phyloP scores from a whole-genome alignment of 805 yeast species.

The Wickerhamiella cacticola region DNA sequence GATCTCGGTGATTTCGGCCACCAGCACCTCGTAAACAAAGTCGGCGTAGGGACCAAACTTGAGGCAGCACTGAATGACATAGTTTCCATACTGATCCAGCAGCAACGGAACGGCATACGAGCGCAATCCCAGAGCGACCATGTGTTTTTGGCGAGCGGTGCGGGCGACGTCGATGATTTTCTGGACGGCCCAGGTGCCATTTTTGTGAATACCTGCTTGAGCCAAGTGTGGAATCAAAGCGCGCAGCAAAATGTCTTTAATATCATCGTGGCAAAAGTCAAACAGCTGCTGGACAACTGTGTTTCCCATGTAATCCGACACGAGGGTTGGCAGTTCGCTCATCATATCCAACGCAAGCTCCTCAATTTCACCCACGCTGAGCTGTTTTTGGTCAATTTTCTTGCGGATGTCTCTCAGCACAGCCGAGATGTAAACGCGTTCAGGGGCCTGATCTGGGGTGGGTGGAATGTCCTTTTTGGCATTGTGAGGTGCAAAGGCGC shows the following conservation, averaged over 20 bases:
- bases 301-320: conserved; percentile 89
- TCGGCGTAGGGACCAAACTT: conserved; percentile 87
- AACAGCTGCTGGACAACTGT: conserved; percentile 90
- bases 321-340: conserved; percentile 77
- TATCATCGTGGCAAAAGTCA: conserved; percentile 51
- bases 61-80: conserved; percentile 87
- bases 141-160: conserved; percentile 47
- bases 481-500: conserved; percentile 24
- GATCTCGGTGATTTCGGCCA: conserved; percentile 65
- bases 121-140: conserved; percentile 57
- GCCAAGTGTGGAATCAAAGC: conserved; percentile 69
- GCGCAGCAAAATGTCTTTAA: conserved; percentile 71
- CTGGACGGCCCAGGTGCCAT: conserved; percentile 99
- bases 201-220: conserved; percentile 88
- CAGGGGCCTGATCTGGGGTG: conserved; percentile 57
- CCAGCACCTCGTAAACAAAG: conserved; percentile 73
- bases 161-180: conserved; percentile 71
- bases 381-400: conserved; percentile 42
- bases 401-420: conserved; percentile 78
- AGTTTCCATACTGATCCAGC: conserved; percentile 93
- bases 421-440: conserved; percentile 76
- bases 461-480: conserved; percentile 35
- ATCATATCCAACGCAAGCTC: conserved; percentile 73
- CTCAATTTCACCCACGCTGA: conserved; percentile 56
- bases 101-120: conserved; percentile 78